Base-by-base conservation (phyloP, 2,329 filamentous ascomycete species). In the Ceratocystis albifundus region DNA sequence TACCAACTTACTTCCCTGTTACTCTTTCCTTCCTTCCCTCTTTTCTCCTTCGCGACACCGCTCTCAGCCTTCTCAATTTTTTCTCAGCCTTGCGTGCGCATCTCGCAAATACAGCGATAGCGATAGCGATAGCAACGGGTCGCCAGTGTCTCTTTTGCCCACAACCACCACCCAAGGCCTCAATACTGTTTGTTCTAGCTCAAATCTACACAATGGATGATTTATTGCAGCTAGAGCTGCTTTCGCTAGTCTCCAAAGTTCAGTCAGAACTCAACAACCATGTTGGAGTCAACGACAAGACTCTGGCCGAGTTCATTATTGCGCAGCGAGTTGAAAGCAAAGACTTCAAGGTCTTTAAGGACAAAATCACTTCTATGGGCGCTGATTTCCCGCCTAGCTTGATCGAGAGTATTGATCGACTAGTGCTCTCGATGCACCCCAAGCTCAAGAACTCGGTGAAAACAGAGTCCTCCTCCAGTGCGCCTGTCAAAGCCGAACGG, bases 211-310 rank as follows among this genome's bases (percentile, higher is more conserved):
- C 71, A 70, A 96, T 96, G 90, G 91, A 96, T 74, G 93, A 96
- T 73, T 83, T 99, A 71, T 84, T 89, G 75, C 89, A 90, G 71
- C 86, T 99, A 74, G 94, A 99, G 81, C 82, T 95, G 69, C 83
- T 99, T 65, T 96, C 92, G 72, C 86, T 99, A 73, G 91, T 97
- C 66, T 94, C 90, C 63, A 96, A 93, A 76, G 90, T 99, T 71
- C 91, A 91, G 15, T 93, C 89, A 20, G 94, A 99, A 76, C 82
- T 99, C 65, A 88, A 96, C 72, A 99, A 99, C 73, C 90, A 99
- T 77, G 77, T 97, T 68, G 90, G 92, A 66, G 85, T 96, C 71
- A 88, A 84, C 74, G 92, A 99, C 77, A 96, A 96, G 77, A 96
- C 90, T 4, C 85, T 99, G 30, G 92, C 94, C 71, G 94, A 99